Evolutionary conservation across 2,329 filamentous ascomycete species (phyloP).

Genomic region (Paraphaeosphaeria sporulosa): DNA sequence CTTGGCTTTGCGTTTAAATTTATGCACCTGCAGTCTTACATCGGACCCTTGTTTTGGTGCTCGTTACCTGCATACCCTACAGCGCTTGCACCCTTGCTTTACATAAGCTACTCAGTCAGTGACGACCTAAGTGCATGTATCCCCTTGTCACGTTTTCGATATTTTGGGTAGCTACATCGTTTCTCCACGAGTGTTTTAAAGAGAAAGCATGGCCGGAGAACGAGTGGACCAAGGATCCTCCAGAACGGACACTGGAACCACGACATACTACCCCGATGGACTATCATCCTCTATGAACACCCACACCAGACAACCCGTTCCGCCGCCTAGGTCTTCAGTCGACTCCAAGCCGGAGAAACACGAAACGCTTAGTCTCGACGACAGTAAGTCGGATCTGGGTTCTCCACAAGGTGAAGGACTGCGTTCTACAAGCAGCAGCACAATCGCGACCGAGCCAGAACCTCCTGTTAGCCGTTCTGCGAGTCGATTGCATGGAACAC

Average conservation of each 20-base stretch:
- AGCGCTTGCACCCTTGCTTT: background rate
- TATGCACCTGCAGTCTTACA: background rate
- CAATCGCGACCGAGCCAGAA: conserved; percentile 15
- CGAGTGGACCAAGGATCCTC: conserved; percentile 15
- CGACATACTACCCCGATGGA: conserved; percentile 14
- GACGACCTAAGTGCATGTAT: background rate
- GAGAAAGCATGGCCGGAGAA: conserved; percentile 18
- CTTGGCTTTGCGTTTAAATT: background rate
- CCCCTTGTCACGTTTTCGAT: conserved; percentile 6
- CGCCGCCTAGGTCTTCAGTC: background rate
- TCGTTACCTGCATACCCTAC: background rate
- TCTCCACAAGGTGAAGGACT: background rate
- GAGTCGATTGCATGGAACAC: conserved; percentile 3
- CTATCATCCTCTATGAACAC: conserved; percentile 7
- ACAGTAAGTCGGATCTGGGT: background rate
- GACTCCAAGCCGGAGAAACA: conserved; percentile 8
- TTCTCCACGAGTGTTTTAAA: conserved; percentile 17
- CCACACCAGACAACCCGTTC: background rate
- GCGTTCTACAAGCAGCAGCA: conserved; percentile 16
- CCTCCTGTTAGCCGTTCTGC: conserved; percentile 2
- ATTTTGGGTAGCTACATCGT: conserved; percentile 10
- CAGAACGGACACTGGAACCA: conserved; percentile 11
- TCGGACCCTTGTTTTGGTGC: background rate
- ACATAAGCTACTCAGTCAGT: background rate
- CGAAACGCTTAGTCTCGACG: conserved; percentile 9